Conservation (phyloP, 2,329 filamentous ascomycete species). For the Aureobasidium sp. region DNA sequence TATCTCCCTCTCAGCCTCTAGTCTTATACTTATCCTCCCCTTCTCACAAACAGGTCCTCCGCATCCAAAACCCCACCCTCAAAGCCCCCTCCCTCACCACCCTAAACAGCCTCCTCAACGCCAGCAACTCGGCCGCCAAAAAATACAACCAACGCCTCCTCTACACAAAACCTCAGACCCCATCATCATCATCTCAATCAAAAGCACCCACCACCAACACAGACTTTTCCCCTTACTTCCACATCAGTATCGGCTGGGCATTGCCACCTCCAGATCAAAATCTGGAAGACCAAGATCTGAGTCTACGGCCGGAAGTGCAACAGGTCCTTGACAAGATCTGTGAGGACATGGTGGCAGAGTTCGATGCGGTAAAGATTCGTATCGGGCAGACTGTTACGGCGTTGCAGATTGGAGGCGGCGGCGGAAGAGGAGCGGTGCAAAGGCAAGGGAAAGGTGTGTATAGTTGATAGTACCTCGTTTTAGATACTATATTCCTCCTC, state of each 20-base stretch:
- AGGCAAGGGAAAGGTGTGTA: neutral
- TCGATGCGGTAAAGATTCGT: conserved; percentile 42
- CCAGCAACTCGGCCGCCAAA: conserved; percentile 58
- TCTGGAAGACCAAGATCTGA: conserved; percentile 6
- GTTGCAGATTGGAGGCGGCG: conserved; percentile 21
- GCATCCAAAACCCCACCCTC: neutral
- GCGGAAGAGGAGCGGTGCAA: too few relatives aligned
- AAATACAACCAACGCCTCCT: conserved; percentile 61
- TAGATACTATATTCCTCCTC: neutral
- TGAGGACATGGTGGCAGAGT: conserved; percentile 24
- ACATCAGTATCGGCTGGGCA: conserved; percentile 86
- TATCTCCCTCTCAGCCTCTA: too few relatives aligned
- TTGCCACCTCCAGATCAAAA: conserved; percentile 35
- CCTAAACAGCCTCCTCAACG: conserved; percentile 49
- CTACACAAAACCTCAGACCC: conserved; percentile 43
- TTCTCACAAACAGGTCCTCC: neutral
- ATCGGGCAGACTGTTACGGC: conserved; percentile 35
- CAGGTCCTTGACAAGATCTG: conserved; percentile 18
- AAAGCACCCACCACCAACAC: neutral
- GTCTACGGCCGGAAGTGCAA: conserved; percentile 19
- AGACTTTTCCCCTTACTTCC: conserved; percentile 52
- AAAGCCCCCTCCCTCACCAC: conserved; percentile 20
- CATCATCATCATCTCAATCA: neutral
- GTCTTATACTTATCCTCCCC: too few relatives aligned
- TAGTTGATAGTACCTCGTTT: neutral